Evolutionary conservation across 2,329 filamentous ascomycete species (phyloP), one percentile per base, ranked within the genome.

Genomic region (Pseudogymnoascus pannorum): DNA sequence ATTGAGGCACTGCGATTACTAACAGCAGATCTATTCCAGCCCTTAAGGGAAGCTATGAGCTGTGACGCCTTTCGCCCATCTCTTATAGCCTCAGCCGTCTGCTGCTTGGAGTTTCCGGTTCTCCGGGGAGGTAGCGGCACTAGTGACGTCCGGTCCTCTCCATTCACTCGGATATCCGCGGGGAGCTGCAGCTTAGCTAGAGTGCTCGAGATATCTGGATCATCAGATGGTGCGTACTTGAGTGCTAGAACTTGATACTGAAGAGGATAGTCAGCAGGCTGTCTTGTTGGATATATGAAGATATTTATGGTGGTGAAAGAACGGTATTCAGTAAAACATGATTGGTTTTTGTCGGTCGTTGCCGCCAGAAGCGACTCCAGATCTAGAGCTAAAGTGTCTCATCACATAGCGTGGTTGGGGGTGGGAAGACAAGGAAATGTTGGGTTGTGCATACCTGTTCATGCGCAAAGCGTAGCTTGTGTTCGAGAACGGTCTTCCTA

Each of bases 381-480:
- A 89, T 91, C 88, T 91, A 91, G 88, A 91, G 88, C 88, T 91
- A 90, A 72, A 70, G 70, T 76, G 74, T 77, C 73, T 81, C 79
- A 74, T 81, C 78, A 79, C 76, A 44, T 57, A 60, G 54, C 42
- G 29, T 5, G 18, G 16, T 20, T 40, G 26, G 38, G 31, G 61
- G 22, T n/a, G 54, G 60, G 9, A 54, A 40, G 59, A 31, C 14
- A 60, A 63, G 40, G 62, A 60, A 61, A 61, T 54, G 36, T 63
- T 59, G 51, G 33, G 54, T 40, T 63, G 65, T 63, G 70, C 81
- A 72, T 79, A 87, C 85, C 79, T 87, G 84, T 72, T 87, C 83
- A 67, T 86, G 84, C 31, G 84, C 84, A 74, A 83, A 87, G 60
- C 82, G 79, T 66, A 87, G 76, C 74, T 87, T 87, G 73, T 87